Percentiles rank a stretch among this genome's conserved stretches.
Conservation (phyloP, 1,284 basidiomycete species). For the Stygiomarasmius scandens region DNA sequence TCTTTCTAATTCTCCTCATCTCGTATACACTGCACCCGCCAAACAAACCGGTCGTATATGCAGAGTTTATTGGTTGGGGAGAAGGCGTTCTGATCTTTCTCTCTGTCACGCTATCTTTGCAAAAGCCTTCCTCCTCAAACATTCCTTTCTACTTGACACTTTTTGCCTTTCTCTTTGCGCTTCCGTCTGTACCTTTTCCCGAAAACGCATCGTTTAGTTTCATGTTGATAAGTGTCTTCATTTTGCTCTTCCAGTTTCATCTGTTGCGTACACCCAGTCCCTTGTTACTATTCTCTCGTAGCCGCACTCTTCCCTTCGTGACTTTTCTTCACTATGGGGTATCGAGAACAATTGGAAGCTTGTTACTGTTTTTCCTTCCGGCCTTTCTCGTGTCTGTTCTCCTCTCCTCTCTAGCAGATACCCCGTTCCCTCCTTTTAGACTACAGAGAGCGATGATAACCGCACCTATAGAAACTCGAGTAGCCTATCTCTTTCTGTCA, state of each 20-base stretch:
- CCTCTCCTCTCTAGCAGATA: conserved; percentile 42
- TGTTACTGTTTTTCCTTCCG: conserved; percentile 50
- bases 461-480: conserved; percentile 48
- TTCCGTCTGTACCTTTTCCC: conserved; percentile 40
- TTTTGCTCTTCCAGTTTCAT: conserved; percentile 47
- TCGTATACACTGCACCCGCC: conserved; percentile 50
- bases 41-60: conserved; percentile 25
- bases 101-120: conserved; percentile 25
- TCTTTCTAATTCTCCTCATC: conserved; percentile 43
- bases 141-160: conserved; percentile 30
- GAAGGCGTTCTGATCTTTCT: conserved; percentile 39
- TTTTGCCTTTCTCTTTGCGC: conserved; percentile 35
- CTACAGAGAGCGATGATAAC: conserved; percentile 16
- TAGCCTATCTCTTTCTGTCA: conserved; percentile 42
- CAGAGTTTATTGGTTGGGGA: conserved; percentile 30
- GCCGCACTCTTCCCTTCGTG: conserved; percentile 44
- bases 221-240: conserved; percentile 40
- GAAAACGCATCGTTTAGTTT: conserved; percentile 40
- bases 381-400: conserved; percentile 43
- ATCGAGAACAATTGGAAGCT: conserved; percentile 39
- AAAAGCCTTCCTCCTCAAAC: conserved; percentile 23
- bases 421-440: conserved; percentile 11
- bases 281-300: conserved; percentile 40
- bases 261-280: conserved; percentile 45
- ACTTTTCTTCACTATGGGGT: conserved; percentile 42